A percentile compares a stretch with the other conserved stretches of the same genome.
Conservation (phyloP, 805 yeast genomes). For the Clavispora vitiphila region DNA sequence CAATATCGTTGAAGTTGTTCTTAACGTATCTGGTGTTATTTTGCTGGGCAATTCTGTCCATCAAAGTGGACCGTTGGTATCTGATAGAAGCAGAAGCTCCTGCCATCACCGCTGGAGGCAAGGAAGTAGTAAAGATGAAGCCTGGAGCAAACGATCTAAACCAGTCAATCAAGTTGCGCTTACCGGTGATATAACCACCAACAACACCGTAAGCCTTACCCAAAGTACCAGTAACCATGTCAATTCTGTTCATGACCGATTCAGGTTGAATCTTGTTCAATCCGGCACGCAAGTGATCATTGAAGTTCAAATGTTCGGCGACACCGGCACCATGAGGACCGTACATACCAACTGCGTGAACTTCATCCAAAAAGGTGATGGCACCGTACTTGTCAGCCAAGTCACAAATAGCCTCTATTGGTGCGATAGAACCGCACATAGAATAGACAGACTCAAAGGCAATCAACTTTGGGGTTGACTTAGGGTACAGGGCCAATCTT, state of each 20-base stretch:
- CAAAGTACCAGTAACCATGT: conserved; percentile 94
- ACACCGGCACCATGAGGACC: conserved; percentile 99
- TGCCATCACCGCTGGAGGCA: conserved; percentile 98
- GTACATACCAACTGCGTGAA: conserved; percentile 97
- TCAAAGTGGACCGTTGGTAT: conserved; percentile 70
- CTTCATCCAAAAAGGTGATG: conserved; percentile 94
- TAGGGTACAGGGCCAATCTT: conserved; percentile 73
- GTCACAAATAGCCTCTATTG: conserved; percentile 87
- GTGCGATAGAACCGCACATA: conserved; percentile 97
- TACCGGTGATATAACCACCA: conserved; percentile 97
- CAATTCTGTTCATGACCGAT: conserved; percentile 84
- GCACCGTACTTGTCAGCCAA: conserved; percentile 98
- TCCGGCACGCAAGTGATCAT: conserved; percentile 69
- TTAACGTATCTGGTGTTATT: conserved; percentile 81
- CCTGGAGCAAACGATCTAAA: conserved; percentile 95
- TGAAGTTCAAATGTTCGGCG: conserved; percentile 92
- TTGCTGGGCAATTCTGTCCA: conserved; percentile 82
- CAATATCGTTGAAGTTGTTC: conserved; percentile 56
- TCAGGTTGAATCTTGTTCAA: conserved; percentile 32
- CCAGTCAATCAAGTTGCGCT: conserved; percentile 83
- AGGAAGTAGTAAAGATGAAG: conserved; percentile 91
- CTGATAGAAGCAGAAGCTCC: conserved; percentile 87
- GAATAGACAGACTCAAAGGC: conserved; percentile 97
- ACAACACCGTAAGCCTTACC: conserved; percentile 97
- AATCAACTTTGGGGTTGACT: conserved; percentile 85